These are phyloP conservation scores for Penicillium flavigenum DNA, from an alignment of 495 filamentous ascomycete species.

Conservation along the genomic window DNA sequence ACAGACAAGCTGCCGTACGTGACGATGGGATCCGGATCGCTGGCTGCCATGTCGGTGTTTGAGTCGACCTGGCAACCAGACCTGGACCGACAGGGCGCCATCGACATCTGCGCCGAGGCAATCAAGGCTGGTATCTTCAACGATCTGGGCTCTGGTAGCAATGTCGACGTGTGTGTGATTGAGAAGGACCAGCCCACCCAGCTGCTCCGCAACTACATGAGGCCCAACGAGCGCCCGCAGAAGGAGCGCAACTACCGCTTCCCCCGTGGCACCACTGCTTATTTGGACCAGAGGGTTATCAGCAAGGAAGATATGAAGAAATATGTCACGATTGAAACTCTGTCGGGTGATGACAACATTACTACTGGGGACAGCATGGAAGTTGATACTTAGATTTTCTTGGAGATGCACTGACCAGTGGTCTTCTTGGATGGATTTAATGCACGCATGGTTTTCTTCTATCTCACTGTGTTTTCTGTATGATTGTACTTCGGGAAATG, in stretches of 20 bases:
- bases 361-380: constrained; percentile 87
- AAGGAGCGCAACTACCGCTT: constrained; percentile 95
- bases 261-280: constrained; percentile 82
- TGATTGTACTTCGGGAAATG: not conserved
- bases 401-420: constrained; percentile 15
- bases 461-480: constrained; percentile 2
- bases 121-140: constrained; percentile 99
- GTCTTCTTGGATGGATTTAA: constrained; percentile 22
- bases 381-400: constrained; percentile 64
- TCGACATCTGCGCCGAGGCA: constrained; percentile 78
- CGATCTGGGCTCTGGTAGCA: constrained; percentile 93
- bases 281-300: constrained; percentile 90
- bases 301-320: constrained; percentile 90
- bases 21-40: constrained; percentile 94
- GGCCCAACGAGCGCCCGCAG: constrained; percentile 83
- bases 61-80: constrained; percentile 91
- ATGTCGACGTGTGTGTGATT: constrained; percentile 96
- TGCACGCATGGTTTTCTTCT: constrained; percentile 21
- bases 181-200: constrained; percentile 85
- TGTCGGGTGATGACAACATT: constrained; percentile 58
- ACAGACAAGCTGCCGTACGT: constrained; percentile 99
- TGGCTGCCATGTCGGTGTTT: constrained; percentile 98
- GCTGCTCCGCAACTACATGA: constrained; percentile 85
- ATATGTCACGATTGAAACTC: constrained; percentile 87
- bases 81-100: constrained; percentile 75